Evolutionary conservation across 345 rosid species (phyloP), one percentile per base, ranked within the genome.

Genomic region (Hypericum perforatum): DNA sequence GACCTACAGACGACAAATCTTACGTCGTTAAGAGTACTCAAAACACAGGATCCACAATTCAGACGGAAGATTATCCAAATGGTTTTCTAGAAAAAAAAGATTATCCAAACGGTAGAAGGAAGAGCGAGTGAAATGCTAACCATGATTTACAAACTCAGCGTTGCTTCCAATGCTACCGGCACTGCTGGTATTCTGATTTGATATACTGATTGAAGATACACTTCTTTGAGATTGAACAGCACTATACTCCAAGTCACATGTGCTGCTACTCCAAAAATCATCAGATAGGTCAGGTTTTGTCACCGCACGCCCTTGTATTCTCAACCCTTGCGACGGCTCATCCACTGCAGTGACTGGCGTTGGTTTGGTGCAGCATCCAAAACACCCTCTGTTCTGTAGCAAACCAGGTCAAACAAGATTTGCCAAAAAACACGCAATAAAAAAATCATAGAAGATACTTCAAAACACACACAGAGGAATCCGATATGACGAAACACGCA

Each of bases 341-440:
- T 67, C 72, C 60, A 67, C 72, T 45, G 72, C 72, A 43, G 49
- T 67, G 37, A 67, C 43, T 22, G 67, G 72, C 11, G 67, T 47
- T 37, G 72, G 60, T 42, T 62, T 62, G 37, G 63, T 11, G n/a
- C 63, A 67, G 60, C 72, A 67, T 45, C 72, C 72, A 62, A 67
- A 67, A 67, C 72, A 67, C 6, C 63, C 67, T 57, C 72, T 67
- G 72, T 47, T 52, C 72, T 67, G 72, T 62, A 57, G 53, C 67
- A 57, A 53, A 57, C 56, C 63, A 57, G 37, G 63, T 67, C 53
- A 67, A 58, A 62, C 37, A 55, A 43, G 40, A 32, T 11, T 46
- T 13, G 38, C n/a, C 45, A 39, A 42, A 12, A 12, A 57, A 38
- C 22, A 5, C 14, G 16, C 2, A 45, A n/a, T 7, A 58, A 43